Percentiles rank a stretch among this genome's conserved stretches.
These are phyloP conservation scores for Dryas drummondii DNA, from an alignment of 306 rosid species.

Conservation along the genomic window DNA sequence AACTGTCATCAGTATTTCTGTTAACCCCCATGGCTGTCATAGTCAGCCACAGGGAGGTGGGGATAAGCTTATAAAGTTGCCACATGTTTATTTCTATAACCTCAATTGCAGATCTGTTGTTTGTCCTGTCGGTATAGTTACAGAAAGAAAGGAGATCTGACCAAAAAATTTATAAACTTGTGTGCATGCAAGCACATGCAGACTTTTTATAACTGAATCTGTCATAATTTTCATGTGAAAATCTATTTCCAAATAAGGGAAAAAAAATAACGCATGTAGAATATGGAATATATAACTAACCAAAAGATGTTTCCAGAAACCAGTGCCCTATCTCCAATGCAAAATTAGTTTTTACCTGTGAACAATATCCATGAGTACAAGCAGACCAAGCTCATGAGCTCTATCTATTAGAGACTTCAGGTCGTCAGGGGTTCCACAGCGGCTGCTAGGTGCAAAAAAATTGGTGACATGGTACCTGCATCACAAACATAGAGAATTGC, in stretches of 20 bases:
- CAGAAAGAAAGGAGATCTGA: not conserved
- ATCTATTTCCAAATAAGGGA: not conserved
- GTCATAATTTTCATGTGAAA: not conserved
- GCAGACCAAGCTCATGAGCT: slow-evolving; percentile 93
- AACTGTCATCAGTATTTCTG: not conserved
- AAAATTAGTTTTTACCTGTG: slow-evolving; percentile 63
- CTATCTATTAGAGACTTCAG: slow-evolving; percentile 86
- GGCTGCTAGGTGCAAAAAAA: slow-evolving; percentile 97
- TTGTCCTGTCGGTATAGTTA: not conserved
- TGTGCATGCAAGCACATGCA: not conserved
- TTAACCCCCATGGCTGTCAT: not conserved
- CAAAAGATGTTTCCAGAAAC: not conserved
- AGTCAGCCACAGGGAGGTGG: slow-evolving; percentile 11
- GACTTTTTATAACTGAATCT: not conserved
- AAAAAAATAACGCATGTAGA: not conserved
- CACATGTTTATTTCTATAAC: not conserved
- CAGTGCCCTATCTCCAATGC: not conserved
- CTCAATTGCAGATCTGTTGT: not conserved
- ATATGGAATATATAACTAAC: not conserved
- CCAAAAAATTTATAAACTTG: too few species aligned
- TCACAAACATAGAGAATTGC: slow-evolving; percentile 12
- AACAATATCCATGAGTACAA: slow-evolving; percentile 99
- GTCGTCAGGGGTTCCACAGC: slow-evolving; percentile 97
- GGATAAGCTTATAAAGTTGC: not conserved
- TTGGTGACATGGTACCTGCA: slow-evolving; percentile 95